Conservation (phyloP, 257 asterid species). For the Nicotiana tomentosiformis region DNA sequence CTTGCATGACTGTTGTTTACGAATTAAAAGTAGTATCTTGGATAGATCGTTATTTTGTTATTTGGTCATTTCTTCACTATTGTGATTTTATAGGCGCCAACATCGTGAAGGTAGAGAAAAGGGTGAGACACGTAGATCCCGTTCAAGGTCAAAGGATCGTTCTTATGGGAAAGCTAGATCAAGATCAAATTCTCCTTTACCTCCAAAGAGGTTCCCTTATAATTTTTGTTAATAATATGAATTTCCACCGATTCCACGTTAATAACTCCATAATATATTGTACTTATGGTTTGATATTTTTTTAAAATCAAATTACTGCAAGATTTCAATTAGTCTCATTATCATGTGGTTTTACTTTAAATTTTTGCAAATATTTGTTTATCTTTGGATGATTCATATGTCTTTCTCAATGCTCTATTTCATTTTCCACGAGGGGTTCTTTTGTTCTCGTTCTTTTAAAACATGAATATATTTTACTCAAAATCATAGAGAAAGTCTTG, state of each 20-base stretch:
- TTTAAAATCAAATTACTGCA: not conserved
- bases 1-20: not conserved
- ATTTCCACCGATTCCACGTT: not conserved
- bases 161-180: slow-evolving; percentile 23
- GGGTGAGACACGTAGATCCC: slow-evolving; percentile 30
- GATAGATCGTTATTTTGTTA: not conserved
- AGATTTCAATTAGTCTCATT: not conserved
- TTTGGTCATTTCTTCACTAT: slow-evolving; percentile 8
- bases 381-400: not conserved
- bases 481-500: not conserved
- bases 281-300: not conserved
- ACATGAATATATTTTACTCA: slow-evolving; percentile 4
- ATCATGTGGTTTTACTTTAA: not conserved
- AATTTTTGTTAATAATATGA: not conserved
- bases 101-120: slow-evolving; percentile 35
- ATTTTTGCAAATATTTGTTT: not conserved
- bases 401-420: not conserved
- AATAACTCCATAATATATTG: slow-evolving; percentile 11
- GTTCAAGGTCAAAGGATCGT: slow-evolving; percentile 36
- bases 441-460: not conserved
- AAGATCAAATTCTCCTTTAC: slow-evolving; percentile 21
- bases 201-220: slow-evolving; percentile 20
- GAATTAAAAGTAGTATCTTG: not conserved
- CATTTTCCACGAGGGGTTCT: not conserved
- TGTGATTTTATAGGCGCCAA: slow-evolving; percentile 25